Evolutionary conservation across 352 stramenopile genomes (phyloP), one percentile per base, ranked within the genome.

Genomic region (Globisporangium nodosum): DNA sequence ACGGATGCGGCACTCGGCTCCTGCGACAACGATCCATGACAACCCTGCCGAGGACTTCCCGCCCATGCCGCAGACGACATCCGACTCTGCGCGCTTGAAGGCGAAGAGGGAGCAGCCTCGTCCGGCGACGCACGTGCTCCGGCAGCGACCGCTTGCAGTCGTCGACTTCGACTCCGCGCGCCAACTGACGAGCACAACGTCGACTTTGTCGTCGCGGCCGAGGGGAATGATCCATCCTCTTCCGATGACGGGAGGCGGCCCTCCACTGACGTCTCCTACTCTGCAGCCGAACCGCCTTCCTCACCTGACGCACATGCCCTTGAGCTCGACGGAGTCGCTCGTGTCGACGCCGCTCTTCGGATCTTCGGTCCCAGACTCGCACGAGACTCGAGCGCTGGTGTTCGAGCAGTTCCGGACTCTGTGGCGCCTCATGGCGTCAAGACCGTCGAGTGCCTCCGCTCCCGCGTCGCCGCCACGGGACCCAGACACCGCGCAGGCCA

Each of bases 401-500:
- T 77, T 83, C 40, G 53, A 60, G 2, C 70, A 63, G 5, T 69
- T 88, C 40, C 37, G 56, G 20, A n/a, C 21, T 3, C 33, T 88
- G n/a, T 88, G 78, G 76, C 54, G 47, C 3, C 65, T 81, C 18
- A 72, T 88, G 60, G 57, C 68, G 5, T 63, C 57, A 7, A 63
- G 52, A 21, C 57, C 57, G 4, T 33, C 52, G 20, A 54, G 37
- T 24, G 51, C 33, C 33, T 37, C 5, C 9, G n/a, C 21, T 12
- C 37, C 55, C 52, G 12, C 24, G 51, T 42, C 20, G 20, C 20
- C 46, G 15, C 39, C 45, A 53, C 5, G 2, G 3, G 20, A 24
- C 27, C 15, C 37, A 52, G 18, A 52, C 54, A 8, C 39, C 5
- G 35, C 35, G 40, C 21, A 30, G 8, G 27, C 33, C 33, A 81